Conservation (phyloP, 1,139 yeast species). For the Geotrichum armillariae region DNA sequence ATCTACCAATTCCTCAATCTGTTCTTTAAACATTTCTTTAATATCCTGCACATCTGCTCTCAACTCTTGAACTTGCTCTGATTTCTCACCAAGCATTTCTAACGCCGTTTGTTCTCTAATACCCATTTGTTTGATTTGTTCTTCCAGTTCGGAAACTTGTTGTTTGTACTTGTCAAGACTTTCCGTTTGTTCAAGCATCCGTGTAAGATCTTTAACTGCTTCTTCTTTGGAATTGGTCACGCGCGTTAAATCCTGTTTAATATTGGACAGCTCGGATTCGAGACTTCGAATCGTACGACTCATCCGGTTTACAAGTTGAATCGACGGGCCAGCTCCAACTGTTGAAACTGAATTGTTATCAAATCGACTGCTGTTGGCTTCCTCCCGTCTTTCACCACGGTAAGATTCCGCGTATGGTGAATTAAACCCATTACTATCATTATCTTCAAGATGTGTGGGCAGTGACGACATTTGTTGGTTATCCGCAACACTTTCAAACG, state of each 20-base stretch:
- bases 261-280: slow-evolving; percentile 70
- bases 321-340: slow-evolving; percentile 42
- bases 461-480: background rate
- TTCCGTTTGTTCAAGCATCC: slow-evolving; percentile 56
- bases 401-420: slow-evolving; percentile 11
- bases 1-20: slow-evolving; percentile 82
- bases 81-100: slow-evolving; percentile 82
- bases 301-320: slow-evolving; percentile 71
- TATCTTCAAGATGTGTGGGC: slow-evolving; percentile 14
- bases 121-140: slow-evolving; percentile 41
- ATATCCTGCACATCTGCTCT: slow-evolving; percentile 86
- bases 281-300: slow-evolving; percentile 73
- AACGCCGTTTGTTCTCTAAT: slow-evolving; percentile 57
- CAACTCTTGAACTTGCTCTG: slow-evolving; percentile 82
- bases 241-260: slow-evolving; percentile 61
- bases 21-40: slow-evolving; percentile 76
- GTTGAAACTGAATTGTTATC: slow-evolving; percentile 31
- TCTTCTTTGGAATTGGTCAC: slow-evolving; percentile 60
- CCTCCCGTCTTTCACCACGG: background rate
- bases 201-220: slow-evolving; percentile 66
- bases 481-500: background rate
- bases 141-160: slow-evolving; percentile 44
- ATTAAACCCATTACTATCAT: background rate
- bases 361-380: slow-evolving; percentile 22
- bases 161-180: slow-evolving; percentile 43